Evolutionary conservation across 1,139 yeast genomes (phyloP).

Genomic region (Taiozyma onychis): DNA sequence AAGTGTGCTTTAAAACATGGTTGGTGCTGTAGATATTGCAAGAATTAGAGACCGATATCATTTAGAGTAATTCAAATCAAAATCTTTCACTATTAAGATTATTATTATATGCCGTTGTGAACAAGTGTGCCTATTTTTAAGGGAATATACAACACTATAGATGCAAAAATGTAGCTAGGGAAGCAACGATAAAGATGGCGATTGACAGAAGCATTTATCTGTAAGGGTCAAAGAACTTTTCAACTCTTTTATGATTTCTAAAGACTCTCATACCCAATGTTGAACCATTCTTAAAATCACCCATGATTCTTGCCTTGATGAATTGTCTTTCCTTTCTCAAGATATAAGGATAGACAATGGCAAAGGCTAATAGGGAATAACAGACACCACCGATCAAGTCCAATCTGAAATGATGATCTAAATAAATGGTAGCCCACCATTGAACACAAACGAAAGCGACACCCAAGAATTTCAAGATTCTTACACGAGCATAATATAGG

Average conservation of each 20-base stretch:
- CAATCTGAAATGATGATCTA: slow-evolving; percentile 67
- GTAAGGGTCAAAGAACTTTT: slow-evolving; percentile 48
- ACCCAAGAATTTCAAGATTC: slow-evolving; percentile 30
- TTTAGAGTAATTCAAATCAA: not conserved
- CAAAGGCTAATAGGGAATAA: slow-evolving; percentile 43
- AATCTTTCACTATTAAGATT: not conserved
- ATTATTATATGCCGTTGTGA: not conserved
- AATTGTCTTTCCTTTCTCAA: slow-evolving; percentile 25
- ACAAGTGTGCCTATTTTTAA: too few species aligned
- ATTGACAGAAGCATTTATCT: slow-evolving; percentile 1
- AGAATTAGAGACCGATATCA: not conserved
- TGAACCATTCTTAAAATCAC: slow-evolving; percentile 33
- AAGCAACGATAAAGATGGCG: too few species aligned
- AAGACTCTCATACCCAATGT: slow-evolving; percentile 61
- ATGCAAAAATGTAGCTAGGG: not conserved
- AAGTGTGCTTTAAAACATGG: not conserved
- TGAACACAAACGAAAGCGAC: slow-evolving; percentile 43
- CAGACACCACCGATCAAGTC: slow-evolving; percentile 50
- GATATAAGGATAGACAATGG: slow-evolving; percentile 31
- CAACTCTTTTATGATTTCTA: slow-evolving; percentile 34
- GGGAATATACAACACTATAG: not conserved
- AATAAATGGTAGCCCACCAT: slow-evolving; percentile 73
- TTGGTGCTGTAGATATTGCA: too few species aligned
- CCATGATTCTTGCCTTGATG: slow-evolving; percentile 28
- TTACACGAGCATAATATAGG: slow-evolving; percentile 36